These are phyloP conservation scores for Trichosporon faecale DNA, from an alignment of 1,284 basidiomycete genomes.

Conservation along the genomic window DNA sequence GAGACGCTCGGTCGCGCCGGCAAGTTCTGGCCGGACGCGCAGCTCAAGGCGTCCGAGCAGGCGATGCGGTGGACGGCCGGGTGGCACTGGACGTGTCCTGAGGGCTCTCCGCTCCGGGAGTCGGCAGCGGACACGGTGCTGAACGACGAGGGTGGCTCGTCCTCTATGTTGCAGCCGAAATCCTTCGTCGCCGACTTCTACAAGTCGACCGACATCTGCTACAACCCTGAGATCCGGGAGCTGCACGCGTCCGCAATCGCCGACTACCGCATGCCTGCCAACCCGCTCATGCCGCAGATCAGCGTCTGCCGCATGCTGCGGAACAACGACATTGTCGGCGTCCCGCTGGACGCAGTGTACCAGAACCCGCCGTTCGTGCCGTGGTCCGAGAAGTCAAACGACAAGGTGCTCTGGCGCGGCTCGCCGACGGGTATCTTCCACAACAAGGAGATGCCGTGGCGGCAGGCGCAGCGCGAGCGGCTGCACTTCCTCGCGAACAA, in stretches of 20 bases:
- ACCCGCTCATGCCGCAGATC: slow-evolving; percentile 28
- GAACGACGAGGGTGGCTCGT: slow-evolving; percentile 28
- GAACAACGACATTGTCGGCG: slow-evolving; percentile 40
- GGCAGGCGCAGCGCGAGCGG: slow-evolving; percentile 50
- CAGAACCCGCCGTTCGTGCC: slow-evolving; percentile 9
- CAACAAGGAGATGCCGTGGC: slow-evolving; percentile 45
- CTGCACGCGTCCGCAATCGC: slow-evolving; percentile 28
- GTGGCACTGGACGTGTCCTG: slow-evolving; percentile 45
- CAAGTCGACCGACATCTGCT: slow-evolving; percentile 38
- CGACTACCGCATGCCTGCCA: slow-evolving; percentile 18
- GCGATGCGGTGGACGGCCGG: slow-evolving; percentile 39
- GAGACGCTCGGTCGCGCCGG: slow-evolving; percentile 30
- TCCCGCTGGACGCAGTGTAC: slow-evolving; percentile 42
- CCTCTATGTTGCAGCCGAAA: slow-evolving; percentile 14
- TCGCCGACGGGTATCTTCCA: slow-evolving; percentile 52
- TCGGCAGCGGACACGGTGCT: slow-evolving; percentile 33
- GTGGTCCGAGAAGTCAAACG: slow-evolving; percentile 48
- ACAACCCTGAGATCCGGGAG: slow-evolving; percentile 39
- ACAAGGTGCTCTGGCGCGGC: slow-evolving; percentile 50
- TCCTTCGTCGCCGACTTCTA: slow-evolving; percentile 44
- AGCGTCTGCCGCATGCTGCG: slow-evolving; percentile 22
- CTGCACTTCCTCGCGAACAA: slow-evolving; percentile 45
- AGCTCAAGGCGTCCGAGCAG: slow-evolving; percentile 36
- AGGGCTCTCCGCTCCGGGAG: slow-evolving; percentile 34
- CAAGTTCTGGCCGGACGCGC: slow-evolving; percentile 34